Base-by-base conservation (phyloP, 2,329 filamentous ascomycete species). In the Exophiala aquamarina region DNA sequence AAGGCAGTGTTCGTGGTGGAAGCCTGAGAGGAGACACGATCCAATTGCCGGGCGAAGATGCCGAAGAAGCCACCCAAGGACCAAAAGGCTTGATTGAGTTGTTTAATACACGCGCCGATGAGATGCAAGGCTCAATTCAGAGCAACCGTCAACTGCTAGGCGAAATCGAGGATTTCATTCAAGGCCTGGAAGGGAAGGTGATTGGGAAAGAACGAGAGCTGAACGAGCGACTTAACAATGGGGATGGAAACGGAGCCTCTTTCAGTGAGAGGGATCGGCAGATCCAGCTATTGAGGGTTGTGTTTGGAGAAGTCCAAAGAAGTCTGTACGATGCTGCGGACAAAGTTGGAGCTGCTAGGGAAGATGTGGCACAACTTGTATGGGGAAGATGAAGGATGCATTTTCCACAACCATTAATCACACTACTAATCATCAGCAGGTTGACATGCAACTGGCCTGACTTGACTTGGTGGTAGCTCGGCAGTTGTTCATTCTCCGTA, bases 111-210 rank as follows among this genome's bases (percentile, higher is more conserved):
- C 76, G 81, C 15, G 75, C 80, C 1, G 80, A 83, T 54, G 82
- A 83, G 54, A 82, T 86, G 73, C 70, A 73, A 13, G 65, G 70
- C 14, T 79, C 80, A 42, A 73, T 84, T 44, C 71, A 72, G 33
- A 75, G 70, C 50, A 83, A 84, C 59, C 76, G 78, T 59, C 68
- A 70, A 36, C 82, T 81, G 52, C 66, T 86, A 45, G 72, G 73
- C 44, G 82, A 86, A 61, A 84, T 86, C 43, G 83, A 86, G 66
- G 72, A 76, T 54, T 82, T 85, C 60, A 70, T 86, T 52, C 74
- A 81, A 51, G 77, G 79, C 7, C 75, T 86, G n/a, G 81, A 85
- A 63, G 71, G 74, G 11, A 77, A 73, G 32, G 63, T 66, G 3
- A 47, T 53, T 19, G 49, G 52, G 13, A 59, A 59, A 42, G 59